Evolutionary conservation across 306 rosid species (phyloP).

Genomic region (Datisca glomerata): DNA sequence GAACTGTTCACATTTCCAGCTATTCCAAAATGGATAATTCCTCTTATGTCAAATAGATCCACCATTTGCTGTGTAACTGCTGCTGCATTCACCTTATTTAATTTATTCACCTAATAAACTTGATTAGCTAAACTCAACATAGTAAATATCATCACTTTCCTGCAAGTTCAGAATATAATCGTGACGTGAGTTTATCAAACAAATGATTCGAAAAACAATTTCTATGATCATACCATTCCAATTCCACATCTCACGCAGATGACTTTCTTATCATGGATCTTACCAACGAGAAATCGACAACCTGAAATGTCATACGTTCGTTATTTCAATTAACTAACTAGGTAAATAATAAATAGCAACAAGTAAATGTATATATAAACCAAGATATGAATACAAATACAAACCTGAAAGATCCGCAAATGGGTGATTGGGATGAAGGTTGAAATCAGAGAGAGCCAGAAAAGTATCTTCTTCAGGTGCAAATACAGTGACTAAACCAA

Average conservation of each 20-base stretch:
- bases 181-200: no score
- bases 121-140: no score
- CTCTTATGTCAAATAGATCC: conserved; percentile 28
- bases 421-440: conserved; percentile 22
- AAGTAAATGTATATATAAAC: background rate
- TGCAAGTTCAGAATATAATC: no score
- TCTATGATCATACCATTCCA: no score
- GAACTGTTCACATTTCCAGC: conserved; percentile 35
- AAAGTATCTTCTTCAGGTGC: conserved; percentile 28
- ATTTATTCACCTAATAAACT: no score
- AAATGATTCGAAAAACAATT: background rate
- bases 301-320: conserved; percentile 16
- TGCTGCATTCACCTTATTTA: conserved; percentile 43
- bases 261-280: conserved; percentile 24
- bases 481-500: conserved; percentile 33
- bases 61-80: conserved; percentile 39
- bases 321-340: background rate
- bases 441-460: conserved; percentile 18
- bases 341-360: background rate
- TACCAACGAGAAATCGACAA: conserved; percentile 29
- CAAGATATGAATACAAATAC: background rate
- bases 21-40: conserved; percentile 41
- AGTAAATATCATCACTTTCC: no score
- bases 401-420: conserved; percentile 32
- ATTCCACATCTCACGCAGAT: conserved; percentile 31